These are phyloP conservation scores for Microcyclospora pomicola DNA, from an alignment of 2,329 filamentous ascomycete species.

Conservation along the genomic window DNA sequence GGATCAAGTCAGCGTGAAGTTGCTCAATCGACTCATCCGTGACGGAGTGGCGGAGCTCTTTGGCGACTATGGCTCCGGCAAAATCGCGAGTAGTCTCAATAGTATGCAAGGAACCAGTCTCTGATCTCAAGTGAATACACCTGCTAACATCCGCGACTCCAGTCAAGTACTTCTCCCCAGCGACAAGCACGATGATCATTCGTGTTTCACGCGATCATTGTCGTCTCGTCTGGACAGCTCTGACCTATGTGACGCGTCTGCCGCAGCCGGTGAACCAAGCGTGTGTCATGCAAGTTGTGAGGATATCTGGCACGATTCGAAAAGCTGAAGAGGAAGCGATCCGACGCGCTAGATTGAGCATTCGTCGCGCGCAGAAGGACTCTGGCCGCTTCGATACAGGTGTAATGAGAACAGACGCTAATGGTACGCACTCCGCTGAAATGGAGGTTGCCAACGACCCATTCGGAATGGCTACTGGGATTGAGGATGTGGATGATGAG, in stretches of 20 bases:
- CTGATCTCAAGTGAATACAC: neutral
- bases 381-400: conserved; percentile 18
- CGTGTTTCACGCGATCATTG: conserved; percentile 71
- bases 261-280: conserved; percentile 45
- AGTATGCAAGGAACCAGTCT: conserved; percentile 34
- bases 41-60: conserved; percentile 59
- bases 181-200: conserved; percentile 91
- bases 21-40: conserved; percentile 56
- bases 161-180: conserved; percentile 87
- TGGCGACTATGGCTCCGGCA: conserved; percentile 77
- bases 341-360: conserved; percentile 55
- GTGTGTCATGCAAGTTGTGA: conserved; percentile 72
- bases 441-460: conserved; percentile 19
- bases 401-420: neutral
- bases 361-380: conserved; percentile 50
- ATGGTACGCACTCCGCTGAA: neutral
- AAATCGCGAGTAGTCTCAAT: conserved; percentile 53
- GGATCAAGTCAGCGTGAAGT: conserved; percentile 51
- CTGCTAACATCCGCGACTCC: neutral
- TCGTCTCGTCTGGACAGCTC: conserved; percentile 75
- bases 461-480: conserved; percentile 31
- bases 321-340: conserved; percentile 88
- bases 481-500: conserved; percentile 32
- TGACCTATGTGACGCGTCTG: conserved; percentile 64
- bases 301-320: conserved; percentile 83